phyloP scores from a whole-genome alignment of 2,329 filamentous ascomycete species.

The Aureobasidium sp. region DNA sequence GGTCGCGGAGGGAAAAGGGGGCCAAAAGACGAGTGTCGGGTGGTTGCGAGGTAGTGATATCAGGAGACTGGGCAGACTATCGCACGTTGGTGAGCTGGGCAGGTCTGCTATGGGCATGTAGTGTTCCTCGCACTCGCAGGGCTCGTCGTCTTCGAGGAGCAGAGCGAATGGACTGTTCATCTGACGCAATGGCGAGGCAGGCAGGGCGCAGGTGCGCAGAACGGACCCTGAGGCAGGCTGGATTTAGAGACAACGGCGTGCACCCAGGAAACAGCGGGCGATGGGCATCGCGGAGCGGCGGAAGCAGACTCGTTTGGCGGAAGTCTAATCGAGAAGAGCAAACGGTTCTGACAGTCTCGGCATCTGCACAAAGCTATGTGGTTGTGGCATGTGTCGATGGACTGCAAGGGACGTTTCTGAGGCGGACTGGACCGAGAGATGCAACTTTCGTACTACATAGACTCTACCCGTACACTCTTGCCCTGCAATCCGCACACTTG shows the following conservation, averaged over 20 bases:
- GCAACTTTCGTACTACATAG: slow-evolving; percentile 9
- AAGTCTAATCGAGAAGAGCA: slow-evolving; percentile 12
- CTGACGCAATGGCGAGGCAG: slow-evolving; percentile 9
- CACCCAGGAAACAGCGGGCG: slow-evolving; percentile 3
- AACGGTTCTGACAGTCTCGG: slow-evolving; percentile 12
- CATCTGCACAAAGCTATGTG: background rate
- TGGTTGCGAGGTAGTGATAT: background rate
- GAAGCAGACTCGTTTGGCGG: slow-evolving; percentile 11
- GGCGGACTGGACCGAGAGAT: background rate
- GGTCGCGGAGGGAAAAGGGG: background rate
- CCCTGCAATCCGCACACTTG: background rate
- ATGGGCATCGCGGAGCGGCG: slow-evolving; percentile 1
- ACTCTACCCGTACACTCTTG: slow-evolving; percentile 2
- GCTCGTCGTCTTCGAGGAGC: background rate
- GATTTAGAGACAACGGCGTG: slow-evolving; percentile 4
- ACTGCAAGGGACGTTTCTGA: slow-evolving; percentile 13
- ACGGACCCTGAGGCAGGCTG: background rate
- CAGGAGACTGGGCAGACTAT: slow-evolving; percentile 8
- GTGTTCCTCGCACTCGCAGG: slow-evolving; percentile 1
- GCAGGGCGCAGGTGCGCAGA: background rate
- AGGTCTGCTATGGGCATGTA: slow-evolving; percentile 8
- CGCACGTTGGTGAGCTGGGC: slow-evolving; percentile 1
- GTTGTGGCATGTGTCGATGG: slow-evolving; percentile 11
- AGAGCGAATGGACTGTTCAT: background rate
- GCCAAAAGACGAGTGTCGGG: background rate